Base-by-base conservation (phyloP, 75 land plant species). In the Azolla pinnata region DNA sequence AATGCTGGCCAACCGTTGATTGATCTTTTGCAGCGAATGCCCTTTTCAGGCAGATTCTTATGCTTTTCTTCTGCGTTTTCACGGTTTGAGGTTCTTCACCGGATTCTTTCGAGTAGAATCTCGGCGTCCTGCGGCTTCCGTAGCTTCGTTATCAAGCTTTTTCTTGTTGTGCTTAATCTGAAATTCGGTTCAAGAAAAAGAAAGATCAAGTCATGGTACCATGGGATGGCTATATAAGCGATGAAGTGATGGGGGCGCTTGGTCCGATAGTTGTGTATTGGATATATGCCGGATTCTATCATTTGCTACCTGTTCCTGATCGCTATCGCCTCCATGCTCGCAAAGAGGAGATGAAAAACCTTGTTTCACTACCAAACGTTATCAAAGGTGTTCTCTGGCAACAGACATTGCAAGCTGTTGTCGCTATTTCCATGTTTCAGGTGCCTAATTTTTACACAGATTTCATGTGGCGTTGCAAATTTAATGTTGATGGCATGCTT, bases 241-340 rank as follows among this genome's bases (percentile, higher is more conserved):
- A 90, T 67, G 93, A 90, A 50, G 29, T 68, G 46, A 76, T 90
- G 83, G 92, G 96, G 19, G 84, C 93, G 0, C 57, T 87, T 55
- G 85, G 75, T 65, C 97, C 97, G n/a, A 75, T 90, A 31, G 71
- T 84, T 2, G 81, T 90, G 47, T 90, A 90, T 40, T 90, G 97
- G 97, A 20, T 90, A 9, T 90, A 90, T 65, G 73, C 81, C 0
- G 97, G 93, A 20, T 21, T 78, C 28, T 90, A 90, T 58, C 81
- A 77, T 54, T n/a, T 90, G 32, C 38, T 90, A 31, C 78, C 79
- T 29, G 75, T 75, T 3, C 55, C 84, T 54, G 88, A 87, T 46
- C 71, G 67, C n/a, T 90, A 65, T 44, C 70, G 97, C 30, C 50
- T 90, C 72, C 97, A 90, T 44, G 66, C 92, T 0, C 67, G 75